Evolutionary conservation across 208 protist genomes (phyloP).

Genomic region (Trypanosomatidae sp.): DNA sequence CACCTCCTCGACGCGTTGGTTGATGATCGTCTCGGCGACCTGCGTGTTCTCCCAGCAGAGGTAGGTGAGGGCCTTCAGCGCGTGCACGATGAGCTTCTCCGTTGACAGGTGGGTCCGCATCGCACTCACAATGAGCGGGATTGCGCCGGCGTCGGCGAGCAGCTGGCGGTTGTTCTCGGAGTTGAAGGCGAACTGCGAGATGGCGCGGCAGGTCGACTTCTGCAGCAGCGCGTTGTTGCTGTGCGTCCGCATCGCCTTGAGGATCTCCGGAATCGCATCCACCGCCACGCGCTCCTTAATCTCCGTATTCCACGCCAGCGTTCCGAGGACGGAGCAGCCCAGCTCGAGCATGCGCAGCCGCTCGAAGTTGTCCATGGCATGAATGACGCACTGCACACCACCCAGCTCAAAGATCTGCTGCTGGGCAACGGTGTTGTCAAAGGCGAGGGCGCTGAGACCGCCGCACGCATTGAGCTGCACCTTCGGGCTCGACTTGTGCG

Average conservation of each 20-base stretch:
- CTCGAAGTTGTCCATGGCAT: constrained; percentile 88
- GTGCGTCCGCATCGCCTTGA: constrained; percentile 84
- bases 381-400: constrained; percentile 86
- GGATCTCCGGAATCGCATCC: constrained; percentile 81
- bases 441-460: constrained; percentile 88
- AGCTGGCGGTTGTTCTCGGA: constrained; percentile 88
- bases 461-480: constrained; percentile 91
- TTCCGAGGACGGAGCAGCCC: constrained; percentile 91
- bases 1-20: constrained; percentile 72
- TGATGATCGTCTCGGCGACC: constrained; percentile 87
- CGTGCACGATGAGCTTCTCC: constrained; percentile 91
- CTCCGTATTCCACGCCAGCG: constrained; percentile 91
- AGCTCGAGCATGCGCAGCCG: constrained; percentile 89
- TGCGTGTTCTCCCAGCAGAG: constrained; percentile 90
- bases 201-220: constrained; percentile 91
- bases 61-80: constrained; percentile 91
- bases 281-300: constrained; percentile 88
- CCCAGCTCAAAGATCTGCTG: constrained; percentile 89
- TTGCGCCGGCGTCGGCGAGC: constrained; percentile 75
- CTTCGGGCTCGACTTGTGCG: constrained; percentile 71
- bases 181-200: constrained; percentile 93
- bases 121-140: constrained; percentile 84
- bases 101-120: constrained; percentile 80
- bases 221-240: constrained; percentile 81
- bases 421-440: constrained; percentile 90